A percentile compares a stretch with the other conserved stretches of the same genome.
Conservation (phyloP, 768 basidiomycete genomes). For the Phylloporus sp. region DNA sequence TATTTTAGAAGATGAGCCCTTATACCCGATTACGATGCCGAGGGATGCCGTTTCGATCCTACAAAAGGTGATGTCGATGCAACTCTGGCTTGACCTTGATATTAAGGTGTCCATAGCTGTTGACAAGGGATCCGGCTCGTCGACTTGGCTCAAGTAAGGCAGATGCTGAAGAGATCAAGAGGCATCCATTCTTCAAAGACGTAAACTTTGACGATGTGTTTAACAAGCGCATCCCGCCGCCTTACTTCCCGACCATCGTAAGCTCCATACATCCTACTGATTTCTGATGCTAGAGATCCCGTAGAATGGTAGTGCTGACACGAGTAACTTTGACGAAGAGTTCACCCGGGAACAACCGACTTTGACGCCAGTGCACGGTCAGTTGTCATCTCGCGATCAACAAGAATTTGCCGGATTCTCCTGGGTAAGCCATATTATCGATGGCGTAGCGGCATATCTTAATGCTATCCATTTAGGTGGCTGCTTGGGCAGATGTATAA, state of each 20-base stretch:
- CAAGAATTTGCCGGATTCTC: conserved; percentile 96
- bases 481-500: conserved; percentile 57
- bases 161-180: conserved; percentile 96
- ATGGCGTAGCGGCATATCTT: neutral
- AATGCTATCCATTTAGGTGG: conserved; percentile 24
- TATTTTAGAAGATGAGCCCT: conserved; percentile 94
- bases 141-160: conserved; percentile 88
- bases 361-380: conserved; percentile 94
- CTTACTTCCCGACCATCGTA: conserved; percentile 96
- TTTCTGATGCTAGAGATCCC: conserved; percentile 7
- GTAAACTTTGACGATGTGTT: conserved; percentile 96
- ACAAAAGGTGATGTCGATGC: conserved; percentile 63
- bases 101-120: conserved; percentile 49
- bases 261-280: conserved; percentile 28
- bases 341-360: conserved; percentile 97
- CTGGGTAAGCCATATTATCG: conserved; percentile 54
- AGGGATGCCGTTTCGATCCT: conserved; percentile 93
- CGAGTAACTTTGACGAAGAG: conserved; percentile 94
- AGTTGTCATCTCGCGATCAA: conserved; percentile 86
- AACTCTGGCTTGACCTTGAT: neutral
- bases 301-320: conserved; percentile 81
- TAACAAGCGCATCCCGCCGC: conserved; percentile 93
- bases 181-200: conserved; percentile 98
- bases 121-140: conserved; percentile 87
- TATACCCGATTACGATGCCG: conserved; percentile 99